These are phyloP conservation scores for Boletus barrowsii DNA, from an alignment of 768 basidiomycete species.

Conservation along the genomic window DNA sequence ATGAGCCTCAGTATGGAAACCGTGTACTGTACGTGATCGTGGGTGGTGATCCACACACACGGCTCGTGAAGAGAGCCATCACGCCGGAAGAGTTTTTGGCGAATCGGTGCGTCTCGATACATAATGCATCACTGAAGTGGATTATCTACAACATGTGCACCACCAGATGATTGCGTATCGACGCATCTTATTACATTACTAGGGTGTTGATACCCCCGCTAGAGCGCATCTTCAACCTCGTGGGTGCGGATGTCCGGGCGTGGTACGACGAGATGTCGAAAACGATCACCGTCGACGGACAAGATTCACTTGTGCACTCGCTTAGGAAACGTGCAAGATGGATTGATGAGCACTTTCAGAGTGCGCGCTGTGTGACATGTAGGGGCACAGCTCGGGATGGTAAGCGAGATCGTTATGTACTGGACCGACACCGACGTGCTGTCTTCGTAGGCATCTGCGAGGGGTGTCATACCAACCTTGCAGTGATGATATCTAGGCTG, in stretches of 20 bases:
- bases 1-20: slow-evolving; percentile 91
- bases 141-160: neutral
- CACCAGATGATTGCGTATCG: slow-evolving; percentile 68
- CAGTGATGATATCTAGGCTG: slow-evolving; percentile 55
- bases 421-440: neutral
- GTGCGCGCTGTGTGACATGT: slow-evolving; percentile 66
- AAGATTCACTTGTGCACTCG: slow-evolving; percentile 33
- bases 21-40: slow-evolving; percentile 89
- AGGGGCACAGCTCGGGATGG: slow-evolving; percentile 52
- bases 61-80: slow-evolving; percentile 73
- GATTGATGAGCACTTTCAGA: slow-evolving; percentile 74
- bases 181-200: slow-evolving; percentile 85
- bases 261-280: slow-evolving; percentile 7
- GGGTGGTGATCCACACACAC: slow-evolving; percentile 55
- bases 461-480: slow-evolving; percentile 49
- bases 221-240: slow-evolving; percentile 83
- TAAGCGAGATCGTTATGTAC: slow-evolving; percentile 19
- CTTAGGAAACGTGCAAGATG: slow-evolving; percentile 50
- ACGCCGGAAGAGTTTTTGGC: slow-evolving; percentile 69
- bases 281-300: slow-evolving; percentile 33
- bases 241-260: neutral
- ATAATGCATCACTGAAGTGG: neutral
- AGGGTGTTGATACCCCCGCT: slow-evolving; percentile 85
- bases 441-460: slow-evolving; percentile 57
- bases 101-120: slow-evolving; percentile 46